Base-by-base conservation (phyloP, 495 filamentous ascomycete genomes). In the Aspergillus mulundensis region DNA sequence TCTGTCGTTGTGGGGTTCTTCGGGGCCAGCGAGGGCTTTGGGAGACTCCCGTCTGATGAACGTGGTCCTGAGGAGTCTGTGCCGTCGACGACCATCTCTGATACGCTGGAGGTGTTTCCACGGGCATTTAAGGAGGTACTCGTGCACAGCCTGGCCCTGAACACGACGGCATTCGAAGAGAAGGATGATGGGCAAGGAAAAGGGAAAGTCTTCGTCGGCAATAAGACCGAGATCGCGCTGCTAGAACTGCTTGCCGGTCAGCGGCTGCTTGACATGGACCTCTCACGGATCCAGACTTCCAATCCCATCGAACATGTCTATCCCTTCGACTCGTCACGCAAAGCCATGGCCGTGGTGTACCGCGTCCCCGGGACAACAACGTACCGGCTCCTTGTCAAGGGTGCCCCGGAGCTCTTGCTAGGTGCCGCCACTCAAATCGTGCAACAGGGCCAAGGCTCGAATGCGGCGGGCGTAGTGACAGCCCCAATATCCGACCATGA, bases 191-290 rank as follows among this genome's bases (percentile, higher is more conserved):
- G 88, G 0, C 25, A 28, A 28, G 25, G 8, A 10, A 36, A 36
- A 3, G 62, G 63, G 5, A 68, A 65, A 18, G 68, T 78, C 2
- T 88, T 86, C 48, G 77, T 87, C 39, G 85, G 85, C 14, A 86
- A 84, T 49, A 88, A 87, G 68, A 88, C 85, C 0, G 85, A 88
- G 61, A 85, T 85, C 16, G 85, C 85, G 1, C 71, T 88, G 30
- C 77, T 88, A 5, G 72, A 76, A 38, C 76, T 28, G 4, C 25
- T 87, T 56, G 84, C 83, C 10, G 75, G 76, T 16, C 77, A 85
- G 45, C 71, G 82, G 58, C 70, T 87, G 12, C 25, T 28, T 4
- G 84, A 80, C 42, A 81, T 87, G 78, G 81, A 82, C 72, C 77
- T 25, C 1, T 77, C 76, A 54, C 82, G 90, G 60, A 82, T 85